Evolutionary conservation across 108 stramenopile species (phyloP).

Genomic region (Nannochloropsis oceanica): DNA sequence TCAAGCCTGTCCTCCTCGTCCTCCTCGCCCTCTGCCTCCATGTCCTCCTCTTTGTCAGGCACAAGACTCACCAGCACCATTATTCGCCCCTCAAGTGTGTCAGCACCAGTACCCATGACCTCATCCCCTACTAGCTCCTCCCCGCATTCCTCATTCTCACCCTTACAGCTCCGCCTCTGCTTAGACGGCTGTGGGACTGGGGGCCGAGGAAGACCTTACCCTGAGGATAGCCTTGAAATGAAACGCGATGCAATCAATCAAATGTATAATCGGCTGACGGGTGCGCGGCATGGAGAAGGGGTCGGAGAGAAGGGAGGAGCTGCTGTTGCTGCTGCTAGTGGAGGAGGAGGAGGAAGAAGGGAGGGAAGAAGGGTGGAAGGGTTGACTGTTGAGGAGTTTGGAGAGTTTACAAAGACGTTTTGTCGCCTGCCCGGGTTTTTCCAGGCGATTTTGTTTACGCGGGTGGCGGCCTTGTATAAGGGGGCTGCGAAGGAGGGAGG

Average conservation of each 20-base stretch:
- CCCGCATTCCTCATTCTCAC: background rate
- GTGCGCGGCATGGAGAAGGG: too few relatives aligned
- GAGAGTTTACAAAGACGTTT: conserved; percentile 72
- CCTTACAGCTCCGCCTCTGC: background rate
- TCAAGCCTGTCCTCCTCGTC: background rate
- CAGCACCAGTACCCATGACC: background rate
- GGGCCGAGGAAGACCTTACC: conserved; percentile 25
- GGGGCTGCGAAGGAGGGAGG: background rate
- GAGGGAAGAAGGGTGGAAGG: background rate
- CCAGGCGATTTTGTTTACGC: conserved; percentile 61
- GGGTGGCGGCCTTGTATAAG: conserved; percentile 39
- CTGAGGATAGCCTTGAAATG: conserved; percentile 16
- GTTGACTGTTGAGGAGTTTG: conserved; percentile 54
- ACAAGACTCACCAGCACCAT: background rate
- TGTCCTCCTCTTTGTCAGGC: background rate
- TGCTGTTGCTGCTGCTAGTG: too few relatives aligned
- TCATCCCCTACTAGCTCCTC: background rate
- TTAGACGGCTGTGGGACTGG: background rate
- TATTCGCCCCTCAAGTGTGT: background rate
- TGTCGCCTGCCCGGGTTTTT: conserved; percentile 82
- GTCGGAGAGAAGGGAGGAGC: too few relatives aligned
- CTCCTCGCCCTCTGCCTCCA: background rate
- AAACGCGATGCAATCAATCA: conserved; percentile 9
- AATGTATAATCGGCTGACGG: background rate
- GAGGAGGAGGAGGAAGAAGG: background rate